Base-by-base conservation (phyloP, 768 basidiomycete genomes). In the Lactarius sanguifluus region DNA sequence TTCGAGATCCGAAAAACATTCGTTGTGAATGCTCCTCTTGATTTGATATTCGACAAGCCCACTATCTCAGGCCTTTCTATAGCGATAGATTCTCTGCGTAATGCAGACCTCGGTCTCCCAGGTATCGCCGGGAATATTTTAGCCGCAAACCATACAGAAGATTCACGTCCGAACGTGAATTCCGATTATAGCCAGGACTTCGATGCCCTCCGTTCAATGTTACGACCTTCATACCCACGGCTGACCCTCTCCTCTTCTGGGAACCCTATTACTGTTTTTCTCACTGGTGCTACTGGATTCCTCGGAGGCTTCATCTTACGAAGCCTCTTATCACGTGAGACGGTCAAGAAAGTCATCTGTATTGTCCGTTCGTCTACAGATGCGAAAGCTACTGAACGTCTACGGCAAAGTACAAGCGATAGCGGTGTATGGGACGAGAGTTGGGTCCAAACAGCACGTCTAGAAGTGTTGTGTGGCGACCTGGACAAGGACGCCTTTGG, bases 221-320 rank as follows among this genome's bases (percentile, higher is more conserved):
- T 98, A 28, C 80, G 81, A 52, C 71, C 79, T 1, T 81, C 84
- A 9, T 98, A 94, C 76, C 76, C 82, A 0, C 77, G 85, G n/a
- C 76, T 87, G 2, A 80, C 89, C 0, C 62, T 79, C n/a, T 84
- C 87, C 70, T 88, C 88, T 71, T 73, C 75, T 25, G 73, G 77
- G 30, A 82, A 79, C 54, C 77, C 80, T 15, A 69, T 95, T 50
- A 92, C 91, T 0, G 83, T 98, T 36, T 97, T 99, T 81, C 84
- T 99, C 36, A 98, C 97, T 7, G 97, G 97, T 7, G 96, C 94
- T 5, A 98, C 97, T 10, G 97, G 97, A 2, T 99, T 96, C 82
- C 82, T 99, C 18, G 97, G 97, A 16, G 94, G 93, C 6, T 98
- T 96, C 76, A 85, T 98, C 67, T 79, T 98, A 58, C 81, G 82